These are phyloP conservation scores for Elsinoe arachidis DNA, from an alignment of 2,329 filamentous ascomycete species.

Conservation along the genomic window DNA sequence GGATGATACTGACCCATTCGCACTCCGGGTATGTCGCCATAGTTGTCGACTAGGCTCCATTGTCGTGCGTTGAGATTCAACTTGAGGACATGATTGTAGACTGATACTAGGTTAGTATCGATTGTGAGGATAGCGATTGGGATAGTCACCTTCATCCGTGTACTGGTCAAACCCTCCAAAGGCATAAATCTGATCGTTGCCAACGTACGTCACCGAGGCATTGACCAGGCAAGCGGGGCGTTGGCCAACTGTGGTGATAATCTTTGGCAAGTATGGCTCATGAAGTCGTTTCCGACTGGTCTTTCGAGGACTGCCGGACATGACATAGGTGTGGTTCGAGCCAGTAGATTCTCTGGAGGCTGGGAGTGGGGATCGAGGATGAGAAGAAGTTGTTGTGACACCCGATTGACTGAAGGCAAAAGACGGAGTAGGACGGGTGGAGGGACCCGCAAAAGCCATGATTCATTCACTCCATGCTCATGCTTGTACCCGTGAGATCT, in stretches of 20 bases:
- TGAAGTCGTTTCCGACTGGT: slow-evolving; percentile 46
- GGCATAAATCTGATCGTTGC: slow-evolving; percentile 93
- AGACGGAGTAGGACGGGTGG: neutral
- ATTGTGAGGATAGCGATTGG: neutral
- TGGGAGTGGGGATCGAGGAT: slow-evolving; percentile 12
- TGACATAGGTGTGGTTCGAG: slow-evolving; percentile 71
- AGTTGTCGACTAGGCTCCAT: slow-evolving; percentile 96
- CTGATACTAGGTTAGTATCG: slow-evolving; percentile 28
- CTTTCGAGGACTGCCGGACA: slow-evolving; percentile 76
- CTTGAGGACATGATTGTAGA: slow-evolving; percentile 93
- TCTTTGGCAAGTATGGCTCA: slow-evolving; percentile 76
- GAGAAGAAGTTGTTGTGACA: neutral
- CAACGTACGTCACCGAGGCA: slow-evolving; percentile 97
- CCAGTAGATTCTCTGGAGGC: slow-evolving; percentile 29
- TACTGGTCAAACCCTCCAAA: slow-evolving; percentile 99
- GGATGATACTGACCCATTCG: slow-evolving; percentile 67
- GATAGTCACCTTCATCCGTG: slow-evolving; percentile 67
- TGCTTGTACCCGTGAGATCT: neutral
- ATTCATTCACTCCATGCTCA: neutral
- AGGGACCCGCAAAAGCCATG: slow-evolving; percentile 9
- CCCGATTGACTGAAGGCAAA: neutral
- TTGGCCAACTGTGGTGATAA: slow-evolving; percentile 52
- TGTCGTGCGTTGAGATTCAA: slow-evolving; percentile 80
- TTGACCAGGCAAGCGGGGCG: slow-evolving; percentile 93
- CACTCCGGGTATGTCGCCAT: slow-evolving; percentile 93